phyloP scores from a whole-genome alignment of 768 basidiomycete genomes.

The Mycena metata region DNA sequence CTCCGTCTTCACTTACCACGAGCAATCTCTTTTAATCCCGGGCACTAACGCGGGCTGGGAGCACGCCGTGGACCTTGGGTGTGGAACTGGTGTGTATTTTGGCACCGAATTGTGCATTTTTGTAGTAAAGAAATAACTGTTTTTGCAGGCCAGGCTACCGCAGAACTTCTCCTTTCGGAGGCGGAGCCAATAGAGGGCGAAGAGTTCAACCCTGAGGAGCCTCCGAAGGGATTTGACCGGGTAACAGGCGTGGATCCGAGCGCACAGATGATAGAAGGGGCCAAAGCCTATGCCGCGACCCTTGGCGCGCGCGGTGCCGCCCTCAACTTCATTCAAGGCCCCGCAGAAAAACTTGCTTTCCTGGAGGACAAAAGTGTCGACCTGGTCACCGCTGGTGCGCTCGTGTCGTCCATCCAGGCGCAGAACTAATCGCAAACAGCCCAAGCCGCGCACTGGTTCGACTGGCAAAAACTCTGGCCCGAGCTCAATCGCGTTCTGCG shows the following conservation, averaged over 20 bases:
- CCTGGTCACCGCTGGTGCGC: conserved; percentile 73
- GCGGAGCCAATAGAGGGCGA: not conserved
- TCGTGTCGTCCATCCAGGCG: not conserved
- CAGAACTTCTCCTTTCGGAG: conserved; percentile 16
- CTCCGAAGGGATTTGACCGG: conserved; percentile 64
- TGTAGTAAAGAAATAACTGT: not conserved
- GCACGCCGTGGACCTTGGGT: conserved; percentile 81
- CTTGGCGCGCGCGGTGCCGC: conserved; percentile 28
- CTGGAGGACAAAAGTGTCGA: conserved; percentile 71
- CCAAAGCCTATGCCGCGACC: conserved; percentile 46
- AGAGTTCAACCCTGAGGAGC: conserved; percentile 62
- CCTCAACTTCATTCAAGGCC: conserved; percentile 50
- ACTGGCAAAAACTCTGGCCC: conserved; percentile 79
- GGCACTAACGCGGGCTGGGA: conserved; percentile 57
- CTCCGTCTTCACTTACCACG: conserved; percentile 72
- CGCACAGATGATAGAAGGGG: conserved; percentile 74
- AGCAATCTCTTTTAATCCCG: conserved; percentile 16
- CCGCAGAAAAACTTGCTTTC: conserved; percentile 68
- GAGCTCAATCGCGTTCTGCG: conserved; percentile 73
- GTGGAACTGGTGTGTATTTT: conserved; percentile 77
- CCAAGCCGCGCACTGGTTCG: conserved; percentile 88
- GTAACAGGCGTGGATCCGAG: conserved; percentile 85
- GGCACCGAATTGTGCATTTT: not conserved
- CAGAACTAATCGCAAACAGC: conserved; percentile 54
- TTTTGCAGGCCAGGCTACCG: conserved; percentile 30